Base-by-base conservation (phyloP, 2,329 filamentous ascomycete species). In the Xylaria sp. region DNA sequence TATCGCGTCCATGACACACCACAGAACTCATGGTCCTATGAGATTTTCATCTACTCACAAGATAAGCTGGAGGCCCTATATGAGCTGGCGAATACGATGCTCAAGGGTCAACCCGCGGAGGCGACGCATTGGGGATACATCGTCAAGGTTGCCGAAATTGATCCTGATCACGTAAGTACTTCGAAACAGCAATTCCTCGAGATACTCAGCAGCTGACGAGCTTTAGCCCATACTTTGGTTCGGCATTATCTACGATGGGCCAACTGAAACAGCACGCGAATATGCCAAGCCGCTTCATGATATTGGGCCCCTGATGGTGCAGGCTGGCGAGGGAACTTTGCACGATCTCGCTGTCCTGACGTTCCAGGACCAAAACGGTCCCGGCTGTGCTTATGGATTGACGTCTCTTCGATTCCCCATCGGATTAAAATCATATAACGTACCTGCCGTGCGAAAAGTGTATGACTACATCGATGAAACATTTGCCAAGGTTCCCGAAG, bases 221-320 rank as follows among this genome's bases (percentile, higher is more conserved):
- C 4, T 41, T 44, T 9, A 75, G 72, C 72, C 74, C 1, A 70
- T 75, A 12, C 62, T 75, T 13, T 75, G 72, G 72, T 75, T 59
- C 32, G 73, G 54, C 13, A 58, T 75, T n/a, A 71, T 75, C 32
- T 74, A 75, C 41, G 67, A 74, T 44, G 73, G 73, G 1, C 66
- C 73, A 3, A 34, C 39, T 0, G 41, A 54, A 6, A 57, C 20
- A 13, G 71, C 68, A 2, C 61, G 60, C 13, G 54, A 67, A 46
- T 73, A 75, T 50, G 68, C 74, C 5, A 69, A 69, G n/a, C 69
- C 70, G 12, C 12, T 74, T 6, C 70, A 74, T 52, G 62, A 70
- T 13, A 69, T 75, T 18, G 69, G 44, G 15, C 20, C 71, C 0
- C 46, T 73, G 0, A 70, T 18, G 18, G 55, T 72, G 5, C 52